Conservation (phyloP, 2,329 filamentous ascomycete species). For the Xylariaceae sp. region DNA sequence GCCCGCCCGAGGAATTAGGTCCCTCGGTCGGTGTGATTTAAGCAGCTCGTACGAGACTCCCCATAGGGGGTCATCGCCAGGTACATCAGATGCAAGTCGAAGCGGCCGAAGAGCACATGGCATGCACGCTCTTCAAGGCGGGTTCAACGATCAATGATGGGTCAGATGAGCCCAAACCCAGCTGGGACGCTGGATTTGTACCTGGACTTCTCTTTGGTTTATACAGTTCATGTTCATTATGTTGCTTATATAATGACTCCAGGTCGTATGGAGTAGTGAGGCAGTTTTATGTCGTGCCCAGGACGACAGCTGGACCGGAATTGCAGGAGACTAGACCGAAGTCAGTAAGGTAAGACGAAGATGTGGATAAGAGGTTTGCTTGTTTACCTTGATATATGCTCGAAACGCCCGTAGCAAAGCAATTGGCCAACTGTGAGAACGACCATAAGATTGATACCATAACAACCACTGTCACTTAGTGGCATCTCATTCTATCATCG, state of each 20-base stretch:
- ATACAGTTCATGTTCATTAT: no score
- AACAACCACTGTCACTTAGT: slow-evolving; percentile 11
- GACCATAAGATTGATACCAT: slow-evolving; percentile 19
- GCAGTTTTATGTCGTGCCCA: slow-evolving; percentile 36
- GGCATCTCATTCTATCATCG: slow-evolving; percentile 11
- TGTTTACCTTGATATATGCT: slow-evolving; percentile 13
- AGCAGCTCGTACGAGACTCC: no score
- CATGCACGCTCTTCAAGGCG: no score
- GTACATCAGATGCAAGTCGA: no score
- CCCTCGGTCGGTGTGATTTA: no score
- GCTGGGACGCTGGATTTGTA: no score
- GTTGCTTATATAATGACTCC: not conserved
- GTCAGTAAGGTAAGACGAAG: slow-evolving; percentile 7
- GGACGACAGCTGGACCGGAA: slow-evolving; percentile 27
- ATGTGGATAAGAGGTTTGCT: not conserved
- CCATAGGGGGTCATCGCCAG: no score
- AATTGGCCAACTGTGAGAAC: slow-evolving; percentile 15
- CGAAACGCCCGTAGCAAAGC: slow-evolving; percentile 11
- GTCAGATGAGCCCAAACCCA: no score
- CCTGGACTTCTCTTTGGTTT: no score
- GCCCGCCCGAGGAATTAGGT: no score
- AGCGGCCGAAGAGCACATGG: no score
- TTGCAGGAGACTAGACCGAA: slow-evolving; percentile 11
- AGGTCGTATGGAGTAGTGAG: slow-evolving; percentile 18
- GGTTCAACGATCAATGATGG: no score